Evolutionary conservation across 345 rosid genomes (phyloP), one percentile per base, ranked within the genome.

Genomic region (Populus alba): DNA sequence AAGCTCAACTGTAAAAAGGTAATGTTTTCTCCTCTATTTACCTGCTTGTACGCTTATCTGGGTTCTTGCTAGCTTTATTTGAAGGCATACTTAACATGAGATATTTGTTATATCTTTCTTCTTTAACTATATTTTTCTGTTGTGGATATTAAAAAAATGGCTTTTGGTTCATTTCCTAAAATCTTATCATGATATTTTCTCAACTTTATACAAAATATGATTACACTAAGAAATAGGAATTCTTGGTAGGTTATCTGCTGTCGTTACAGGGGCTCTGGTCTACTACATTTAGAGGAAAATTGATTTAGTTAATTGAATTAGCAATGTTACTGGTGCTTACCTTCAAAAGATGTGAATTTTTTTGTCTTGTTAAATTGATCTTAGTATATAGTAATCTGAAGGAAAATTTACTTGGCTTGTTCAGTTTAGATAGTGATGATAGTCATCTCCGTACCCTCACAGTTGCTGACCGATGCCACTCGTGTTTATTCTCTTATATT

Each of bases 1-100:
- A 89, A 84, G 61, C 65, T 86, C 74, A 75, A 33, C 29, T 68
- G 81, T 39, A 91, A 82, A 84, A 96, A 89, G 97, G 99, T 95
- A 82, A 61, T 13, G 1, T 62, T 25, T 68, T 65, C 77, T 27
- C n/a, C 39, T 16, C 23, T n/a, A 25, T 70, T 25, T 23, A 13
- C 39, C 3, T 71, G 29, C 7, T 1, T 41, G 3, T 33, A 37
- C 57, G 18, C 57, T 69, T 77, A n/a, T 69, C 38, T 70, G 81
- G 74, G 68, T 55, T 35, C 13, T 9, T 59, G 74, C 71, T 78
- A 35, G 62, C 59, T 18, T 65, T 55, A 9, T 6, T 51, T 57
- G 70, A 27, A 45, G n/a, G 20, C 5, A 10, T 31, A 37, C 22
- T 7, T 35, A 20, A 8, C 22, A 22, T 20, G 18, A 4, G 1